Evolutionary conservation across 495 filamentous ascomycete species (phyloP).

Genomic region (Penicillium arizonense): DNA sequence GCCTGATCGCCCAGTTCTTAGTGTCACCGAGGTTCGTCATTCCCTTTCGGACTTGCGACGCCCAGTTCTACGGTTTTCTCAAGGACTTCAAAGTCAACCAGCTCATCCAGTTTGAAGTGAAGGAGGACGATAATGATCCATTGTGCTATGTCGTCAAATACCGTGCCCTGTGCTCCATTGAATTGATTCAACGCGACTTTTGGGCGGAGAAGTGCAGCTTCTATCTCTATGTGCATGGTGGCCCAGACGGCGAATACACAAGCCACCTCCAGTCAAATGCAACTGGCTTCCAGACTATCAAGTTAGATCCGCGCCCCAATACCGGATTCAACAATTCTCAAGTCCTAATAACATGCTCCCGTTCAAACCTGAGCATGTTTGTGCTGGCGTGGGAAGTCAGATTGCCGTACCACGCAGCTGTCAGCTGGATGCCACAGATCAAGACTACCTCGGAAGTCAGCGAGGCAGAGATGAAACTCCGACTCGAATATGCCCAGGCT

Average conservation of each 20-base stretch:
- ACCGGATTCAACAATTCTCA: constrained; percentile 15
- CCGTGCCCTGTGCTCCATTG: constrained; percentile 32
- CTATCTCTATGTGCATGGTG: constrained; percentile 30
- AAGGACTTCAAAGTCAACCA: constrained; percentile 34
- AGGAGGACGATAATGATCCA: neutral
- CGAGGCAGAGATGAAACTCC: neutral
- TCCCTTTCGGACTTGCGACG: constrained; percentile 28
- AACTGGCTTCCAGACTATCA: constrained; percentile 16
- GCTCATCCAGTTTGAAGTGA: constrained; percentile 19
- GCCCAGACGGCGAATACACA: constrained; percentile 29
- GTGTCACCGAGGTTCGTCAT: constrained; percentile 24
- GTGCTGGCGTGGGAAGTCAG: constrained; percentile 28
- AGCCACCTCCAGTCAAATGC: constrained; percentile 14
- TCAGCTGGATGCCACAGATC: constrained; percentile 30
- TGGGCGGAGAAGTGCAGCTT: constrained; percentile 36
- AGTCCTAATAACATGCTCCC: constrained; percentile 26
- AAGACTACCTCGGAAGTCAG: neutral
- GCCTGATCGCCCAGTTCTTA: constrained; percentile 34
- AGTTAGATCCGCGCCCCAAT: constrained; percentile 7
- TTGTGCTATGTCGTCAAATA: constrained; percentile 16
- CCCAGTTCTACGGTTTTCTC: constrained; percentile 28
- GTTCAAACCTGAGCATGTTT: constrained; percentile 25
- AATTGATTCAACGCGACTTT: constrained; percentile 29
- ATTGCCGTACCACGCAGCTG: constrained; percentile 4
- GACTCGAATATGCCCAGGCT: neutral